These are phyloP conservation scores for Dittrichia graveolens DNA, from an alignment of 129 eudicot genomes.

Conservation along the genomic window DNA sequence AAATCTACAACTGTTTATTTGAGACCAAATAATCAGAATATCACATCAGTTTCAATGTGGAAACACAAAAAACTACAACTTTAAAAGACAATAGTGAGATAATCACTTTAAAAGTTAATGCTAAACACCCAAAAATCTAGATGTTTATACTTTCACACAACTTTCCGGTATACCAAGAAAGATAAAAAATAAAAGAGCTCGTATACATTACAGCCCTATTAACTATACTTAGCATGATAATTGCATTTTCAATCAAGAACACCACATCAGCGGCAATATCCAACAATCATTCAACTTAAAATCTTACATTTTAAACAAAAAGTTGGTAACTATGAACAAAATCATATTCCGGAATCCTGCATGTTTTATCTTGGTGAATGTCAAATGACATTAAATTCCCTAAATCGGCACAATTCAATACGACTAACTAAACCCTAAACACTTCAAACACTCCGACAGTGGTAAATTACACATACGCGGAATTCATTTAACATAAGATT, in stretches of 20 bases:
- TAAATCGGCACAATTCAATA: conserved; percentile 5
- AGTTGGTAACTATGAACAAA: background rate
- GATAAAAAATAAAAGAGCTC: no score
- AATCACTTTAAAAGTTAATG: no score
- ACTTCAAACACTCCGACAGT: background rate
- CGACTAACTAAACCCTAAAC: conserved; percentile 27
- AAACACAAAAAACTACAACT: no score
- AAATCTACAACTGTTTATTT: no score
- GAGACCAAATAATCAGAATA: background rate
- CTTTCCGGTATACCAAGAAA: no score
- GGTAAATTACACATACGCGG: background rate
- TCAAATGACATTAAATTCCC: background rate
- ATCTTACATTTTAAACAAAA: background rate
- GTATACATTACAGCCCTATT: conserved; percentile 11
- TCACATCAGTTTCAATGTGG: background rate
- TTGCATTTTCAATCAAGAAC: background rate
- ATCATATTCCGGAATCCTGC: background rate
- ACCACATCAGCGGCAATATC: conserved; percentile 9
- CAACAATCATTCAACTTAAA: conserved; percentile 6
- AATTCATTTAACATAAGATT: background rate
- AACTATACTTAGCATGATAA: conserved; percentile 4
- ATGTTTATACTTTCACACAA: no score
- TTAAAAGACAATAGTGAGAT: no score
- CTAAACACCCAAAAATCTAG: no score
- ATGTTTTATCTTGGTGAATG: background rate